Evolutionary conservation across 2,329 filamentous ascomycete genomes (phyloP).

Genomic region (Drechmeria coniospora): DNA sequence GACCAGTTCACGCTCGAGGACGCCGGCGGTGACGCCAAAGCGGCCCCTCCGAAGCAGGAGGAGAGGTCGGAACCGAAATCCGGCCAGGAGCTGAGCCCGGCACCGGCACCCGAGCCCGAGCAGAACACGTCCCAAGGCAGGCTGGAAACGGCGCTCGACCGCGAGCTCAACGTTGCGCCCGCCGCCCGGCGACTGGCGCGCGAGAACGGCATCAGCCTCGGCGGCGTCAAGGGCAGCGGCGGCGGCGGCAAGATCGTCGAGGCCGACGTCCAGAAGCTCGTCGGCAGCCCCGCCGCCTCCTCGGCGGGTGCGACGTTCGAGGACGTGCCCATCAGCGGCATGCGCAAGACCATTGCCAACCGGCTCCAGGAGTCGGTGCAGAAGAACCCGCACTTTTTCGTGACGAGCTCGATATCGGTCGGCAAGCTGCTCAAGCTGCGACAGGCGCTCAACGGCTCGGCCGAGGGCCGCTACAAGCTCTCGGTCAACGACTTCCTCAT

Average conservation of each 20-base stretch:
- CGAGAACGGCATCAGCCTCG: slow-evolving; percentile 68
- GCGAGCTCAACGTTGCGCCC: slow-evolving; percentile 57
- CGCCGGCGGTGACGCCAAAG: slow-evolving; percentile 64
- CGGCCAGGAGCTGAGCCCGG: slow-evolving; percentile 30
- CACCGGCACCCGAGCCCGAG: slow-evolving; percentile 37
- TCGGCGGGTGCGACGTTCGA: slow-evolving; percentile 55
- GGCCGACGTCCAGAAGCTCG: slow-evolving; percentile 81
- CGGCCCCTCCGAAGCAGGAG: slow-evolving; percentile 51
- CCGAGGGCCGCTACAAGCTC: slow-evolving; percentile 93
- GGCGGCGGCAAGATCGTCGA: slow-evolving; percentile 77
- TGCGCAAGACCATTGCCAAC: slow-evolving; percentile 96
- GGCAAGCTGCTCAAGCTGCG: slow-evolving; percentile 93
- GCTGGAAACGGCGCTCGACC: slow-evolving; percentile 72
- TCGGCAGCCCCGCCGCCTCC: slow-evolving; percentile 38
- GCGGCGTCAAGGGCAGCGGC: slow-evolving; percentile 73
- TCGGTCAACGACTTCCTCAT: slow-evolving; percentile 99
- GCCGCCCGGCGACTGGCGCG: slow-evolving; percentile 69
- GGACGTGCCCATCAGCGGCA: slow-evolving; percentile 72
- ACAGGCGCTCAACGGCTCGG: slow-evolving; percentile 74
- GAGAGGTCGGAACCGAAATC: slow-evolving; percentile 46
- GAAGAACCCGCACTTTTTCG: slow-evolving; percentile 97
- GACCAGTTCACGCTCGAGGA: slow-evolving; percentile 78
- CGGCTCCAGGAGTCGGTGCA: slow-evolving; percentile 77
- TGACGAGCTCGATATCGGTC: slow-evolving; percentile 80
- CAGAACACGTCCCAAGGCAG: slow-evolving; percentile 62